Evolutionary conservation across 1,284 basidiomycete species (phyloP).

Genomic region (Pterulicium gracile): DNA sequence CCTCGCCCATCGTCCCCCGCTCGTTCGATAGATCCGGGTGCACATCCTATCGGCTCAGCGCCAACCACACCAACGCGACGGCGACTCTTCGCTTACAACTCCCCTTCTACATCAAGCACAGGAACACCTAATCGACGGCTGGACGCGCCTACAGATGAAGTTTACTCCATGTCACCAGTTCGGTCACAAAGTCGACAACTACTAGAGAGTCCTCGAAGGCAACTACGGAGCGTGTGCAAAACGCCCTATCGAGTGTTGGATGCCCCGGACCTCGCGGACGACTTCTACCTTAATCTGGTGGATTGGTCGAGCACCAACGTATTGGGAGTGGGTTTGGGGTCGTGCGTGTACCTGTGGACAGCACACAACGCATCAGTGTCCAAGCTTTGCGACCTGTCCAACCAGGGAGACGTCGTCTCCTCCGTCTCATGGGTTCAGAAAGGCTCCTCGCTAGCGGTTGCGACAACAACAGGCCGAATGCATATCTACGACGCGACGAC

Average conservation of each 20-base stretch:
- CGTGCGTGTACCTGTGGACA: constrained; percentile 95
- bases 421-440: constrained; percentile 91
- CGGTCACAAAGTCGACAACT: constrained; percentile 74
- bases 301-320: constrained; percentile 97
- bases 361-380: constrained; percentile 89
- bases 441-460: constrained; percentile 87
- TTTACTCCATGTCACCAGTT: constrained; percentile 87
- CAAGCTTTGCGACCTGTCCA: constrained; percentile 79
- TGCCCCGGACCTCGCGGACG: constrained; percentile 93
- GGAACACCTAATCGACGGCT: constrained; percentile 52
- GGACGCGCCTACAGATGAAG: constrained; percentile 69
- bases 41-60: constrained; percentile 23
- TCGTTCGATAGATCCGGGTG: constrained; percentile 27
- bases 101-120: constrained; percentile 48
- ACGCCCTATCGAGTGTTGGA: constrained; percentile 97
- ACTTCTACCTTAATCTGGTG: constrained; percentile 97
- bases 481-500: constrained; percentile 94
- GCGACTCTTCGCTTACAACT: constrained; percentile 59
- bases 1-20: constrained; percentile 53
- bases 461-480: constrained; percentile 79
- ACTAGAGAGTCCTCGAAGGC: constrained; percentile 78
- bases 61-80: constrained; percentile 57
- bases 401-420: constrained; percentile 59
- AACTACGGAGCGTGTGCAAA: constrained; percentile 79
- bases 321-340: constrained; percentile 85